phyloP scores from a whole-genome alignment of 2,329 filamentous ascomycete species.

The Byssochlamys sp. region DNA sequence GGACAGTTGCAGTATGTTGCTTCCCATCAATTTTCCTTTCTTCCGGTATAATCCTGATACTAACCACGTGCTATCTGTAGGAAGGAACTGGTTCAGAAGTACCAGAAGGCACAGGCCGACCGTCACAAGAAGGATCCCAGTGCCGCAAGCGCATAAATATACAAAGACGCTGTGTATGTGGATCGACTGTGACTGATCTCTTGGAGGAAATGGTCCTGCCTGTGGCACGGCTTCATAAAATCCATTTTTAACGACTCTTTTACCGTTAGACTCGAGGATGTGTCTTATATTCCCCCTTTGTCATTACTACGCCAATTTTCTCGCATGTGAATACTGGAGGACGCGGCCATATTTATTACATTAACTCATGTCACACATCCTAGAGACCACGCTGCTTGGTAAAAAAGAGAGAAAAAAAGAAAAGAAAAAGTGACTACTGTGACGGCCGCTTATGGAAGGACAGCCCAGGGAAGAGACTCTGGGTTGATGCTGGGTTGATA shows the following conservation, averaged over 20 bases:
- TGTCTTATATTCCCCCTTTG: neutral
- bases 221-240: neutral
- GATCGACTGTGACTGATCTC: neutral
- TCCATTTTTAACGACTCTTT: neutral
- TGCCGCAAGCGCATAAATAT: neutral
- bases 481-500: neutral
- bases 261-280: neutral
- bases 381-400: neutral
- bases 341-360: neutral
- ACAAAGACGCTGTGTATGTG: neutral
- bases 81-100: constrained; percentile 59
- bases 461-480: neutral
- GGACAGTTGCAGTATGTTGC: constrained; percentile 72
- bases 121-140: constrained; percentile 50
- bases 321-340: neutral
- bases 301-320: neutral
- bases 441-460: neutral
- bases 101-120: constrained; percentile 57
- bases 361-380: neutral
- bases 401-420: neutral
- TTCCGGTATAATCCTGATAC: constrained; percentile 1
- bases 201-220: neutral
- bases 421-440: neutral
- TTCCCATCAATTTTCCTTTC: neutral
- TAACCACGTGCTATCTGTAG: constrained; percentile 19